Evolutionary conservation across 768 basidiomycete genomes (phyloP).

Genomic region (Fistulinella prunicolor): DNA sequence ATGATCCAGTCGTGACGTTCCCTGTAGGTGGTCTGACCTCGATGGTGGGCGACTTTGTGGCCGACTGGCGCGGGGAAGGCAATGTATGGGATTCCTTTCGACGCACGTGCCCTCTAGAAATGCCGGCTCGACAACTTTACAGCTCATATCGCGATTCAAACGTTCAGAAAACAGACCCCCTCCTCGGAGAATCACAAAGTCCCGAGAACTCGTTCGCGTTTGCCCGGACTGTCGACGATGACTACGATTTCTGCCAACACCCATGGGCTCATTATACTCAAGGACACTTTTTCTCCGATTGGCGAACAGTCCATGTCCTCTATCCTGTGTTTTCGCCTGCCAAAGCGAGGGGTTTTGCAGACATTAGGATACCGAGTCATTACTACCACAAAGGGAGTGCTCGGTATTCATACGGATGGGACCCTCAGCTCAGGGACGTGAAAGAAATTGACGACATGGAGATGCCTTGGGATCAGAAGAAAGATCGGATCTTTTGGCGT

Average conservation of each 20-base stretch:
- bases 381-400: conserved; percentile 88
- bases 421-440: conserved; percentile 66
- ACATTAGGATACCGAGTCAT: conserved; percentile 93
- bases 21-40: conserved; percentile 47
- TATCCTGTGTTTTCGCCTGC: conserved; percentile 95
- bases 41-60: conserved; percentile 63
- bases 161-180: conserved; percentile 24
- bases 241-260: conserved; percentile 72
- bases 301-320: conserved; percentile 82
- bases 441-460: conserved; percentile 85
- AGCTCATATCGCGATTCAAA: conserved; percentile 62
- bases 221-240: conserved; percentile 53
- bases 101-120: conserved; percentile 79
- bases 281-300: conserved; percentile 97
- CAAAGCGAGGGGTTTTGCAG: conserved; percentile 78
- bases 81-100: conserved; percentile 94
- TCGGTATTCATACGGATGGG: conserved; percentile 90
- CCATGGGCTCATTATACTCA: conserved; percentile 86
- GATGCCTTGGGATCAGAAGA: conserved; percentile 83
- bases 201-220: conserved; percentile 65
- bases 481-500: conserved; percentile 89
- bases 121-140: conserved; percentile 80
- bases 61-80: conserved; percentile 84
- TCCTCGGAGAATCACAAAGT: conserved; percentile 23
- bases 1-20: too few relatives aligned